Percentiles rank a stretch among this genome's conserved stretches.
Evolutionary conservation across 306 rosid genomes (phyloP).

Genomic region (Prunus armeniaca): DNA sequence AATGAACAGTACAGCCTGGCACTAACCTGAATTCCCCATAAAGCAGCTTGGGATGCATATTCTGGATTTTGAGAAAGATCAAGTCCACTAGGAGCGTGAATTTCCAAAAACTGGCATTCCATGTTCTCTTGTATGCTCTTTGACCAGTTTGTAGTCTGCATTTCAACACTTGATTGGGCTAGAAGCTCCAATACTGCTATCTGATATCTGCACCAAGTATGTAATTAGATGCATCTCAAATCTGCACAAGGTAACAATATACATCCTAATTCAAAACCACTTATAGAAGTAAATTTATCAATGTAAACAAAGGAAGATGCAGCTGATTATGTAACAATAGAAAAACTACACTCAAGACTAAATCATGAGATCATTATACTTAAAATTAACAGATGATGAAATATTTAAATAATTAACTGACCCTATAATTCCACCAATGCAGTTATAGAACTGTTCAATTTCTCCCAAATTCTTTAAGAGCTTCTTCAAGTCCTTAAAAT

Average conservation of each 20-base stretch:
- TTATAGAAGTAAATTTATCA: no score
- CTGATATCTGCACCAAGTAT: slow-evolving; percentile 70
- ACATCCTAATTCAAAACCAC: background rate
- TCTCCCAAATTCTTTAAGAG: slow-evolving; percentile 58
- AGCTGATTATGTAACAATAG: no score
- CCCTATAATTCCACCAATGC: slow-evolving; percentile 98
- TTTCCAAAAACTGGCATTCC: slow-evolving; percentile 65
- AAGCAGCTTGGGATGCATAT: slow-evolving; percentile 90
- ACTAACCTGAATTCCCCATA: slow-evolving; percentile 98
- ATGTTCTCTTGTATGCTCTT: slow-evolving; percentile 36
- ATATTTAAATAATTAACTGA: slow-evolving; percentile 31
- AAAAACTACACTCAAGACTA: no score
- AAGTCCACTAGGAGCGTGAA: slow-evolving; percentile 70
- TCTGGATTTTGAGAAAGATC: slow-evolving; percentile 76
- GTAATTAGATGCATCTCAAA: background rate
- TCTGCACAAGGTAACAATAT: background rate
- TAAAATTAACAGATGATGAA: background rate
- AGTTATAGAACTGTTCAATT: slow-evolving; percentile 75
- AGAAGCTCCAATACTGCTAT: slow-evolving; percentile 70
- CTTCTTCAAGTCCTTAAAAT: slow-evolving; percentile 54
- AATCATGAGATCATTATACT: background rate
- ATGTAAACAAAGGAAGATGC: no score
- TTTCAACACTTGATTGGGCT: slow-evolving; percentile 45
- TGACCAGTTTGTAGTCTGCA: slow-evolving; percentile 45
- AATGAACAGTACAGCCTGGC: slow-evolving; percentile 8